Base-by-base conservation (phyloP, 2,329 filamentous ascomycete species). In the Triangularia verruculosa region DNA sequence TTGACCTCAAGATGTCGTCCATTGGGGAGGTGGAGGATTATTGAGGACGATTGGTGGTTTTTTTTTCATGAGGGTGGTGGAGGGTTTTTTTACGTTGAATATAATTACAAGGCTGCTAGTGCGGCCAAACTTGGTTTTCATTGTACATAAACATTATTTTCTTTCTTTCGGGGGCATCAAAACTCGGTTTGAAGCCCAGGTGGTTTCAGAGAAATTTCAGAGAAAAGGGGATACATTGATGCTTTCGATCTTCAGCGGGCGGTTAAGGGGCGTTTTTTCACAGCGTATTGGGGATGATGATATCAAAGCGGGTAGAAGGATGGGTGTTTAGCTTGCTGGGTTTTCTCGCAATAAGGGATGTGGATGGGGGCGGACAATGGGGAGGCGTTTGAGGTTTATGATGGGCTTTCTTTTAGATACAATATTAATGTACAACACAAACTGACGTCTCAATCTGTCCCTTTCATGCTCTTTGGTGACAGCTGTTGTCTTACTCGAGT, bases 1-100 rank as follows among this genome's bases (percentile, higher is more conserved):
- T 75, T 59, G 70, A 68, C 24, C 70, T 77, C 25, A 77, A 76
- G 68, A 70, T 72, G 69, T 73, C 73, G 20, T 72, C 73, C 7
- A 76, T 77, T 53, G 75, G 75, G 20, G 73, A 77, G 64, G 67
- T 71, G 6, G 74, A 76, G 20, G 75, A 76, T 43, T 70, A 64
- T 20, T 47, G 39, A 47, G 39, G 15, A 3, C 30, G 34, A 39
- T n/a, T n/a, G 39, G 8, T 11, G n/a, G n/a, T 47, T 47, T 20
- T 17, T 20, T 47, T 47, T 47, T 17, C 39, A 47, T 47, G 39
- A n/a, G n/a, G n/a, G n/a, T n/a, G n/a, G n/a, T n/a, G n/a, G n/a
- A n/a, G n/a, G n/a, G n/a, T n/a, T n/a, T n/a, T n/a, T n/a, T n/a
- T n/a, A n/a, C n/a, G 4, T 47, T 17, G 8, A 22, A 47, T 8